Evolutionary conservation across 208 protist species (phyloP), one percentile per base, ranked within the genome.

Genomic region (Wallacemonas sp.): DNA sequence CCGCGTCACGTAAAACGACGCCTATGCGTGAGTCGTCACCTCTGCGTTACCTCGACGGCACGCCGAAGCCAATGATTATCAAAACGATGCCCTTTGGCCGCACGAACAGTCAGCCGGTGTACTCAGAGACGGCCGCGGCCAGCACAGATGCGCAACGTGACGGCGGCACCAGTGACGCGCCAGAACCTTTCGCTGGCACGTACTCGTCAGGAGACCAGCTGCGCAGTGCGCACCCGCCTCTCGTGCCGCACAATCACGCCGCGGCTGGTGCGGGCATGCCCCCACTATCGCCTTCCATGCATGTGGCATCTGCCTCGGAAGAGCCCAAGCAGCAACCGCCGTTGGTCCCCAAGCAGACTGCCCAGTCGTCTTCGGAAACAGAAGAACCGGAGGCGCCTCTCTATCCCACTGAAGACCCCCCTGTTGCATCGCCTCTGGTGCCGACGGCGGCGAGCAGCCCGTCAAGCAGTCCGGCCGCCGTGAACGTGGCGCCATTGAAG

Each of bases 1-100:
- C 51, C 22, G 24, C 6, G 28, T 51, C 58, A 28, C 27, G 41
- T n/a, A 33, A 31, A 6, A 17, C 55, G 38, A 59, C 47, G 49
- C 28, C 47, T 3, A 56, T 58, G 9, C 51, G 51, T 27, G 26
- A 31, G 2, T 0, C 51, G 28, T 58, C 51, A n/a, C 51, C 51
- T 15, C 30, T 39, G 51, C 51, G 51, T 6, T 58, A 39, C 19
- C 28, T 58, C 14, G 36, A 53, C 17, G 30, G 46, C 2, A 34
- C 44, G 33, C 31, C 45, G 17, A 67, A 38, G 44, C 46, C 49
- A 22, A 24, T 55, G 17, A 68, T 68, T 24, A 31, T 61, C 39
- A 70, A 70, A 27, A 38, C 53, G 42, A 56, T 63, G 42, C 66
- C 66, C 2, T 70, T 70, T 28, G 55, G 66, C 46, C 66, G 66